Evolutionary conservation across 768 basidiomycete species (phyloP), one percentile per base, ranked within the genome.

Genomic region (Naematelia aurantialba): DNA sequence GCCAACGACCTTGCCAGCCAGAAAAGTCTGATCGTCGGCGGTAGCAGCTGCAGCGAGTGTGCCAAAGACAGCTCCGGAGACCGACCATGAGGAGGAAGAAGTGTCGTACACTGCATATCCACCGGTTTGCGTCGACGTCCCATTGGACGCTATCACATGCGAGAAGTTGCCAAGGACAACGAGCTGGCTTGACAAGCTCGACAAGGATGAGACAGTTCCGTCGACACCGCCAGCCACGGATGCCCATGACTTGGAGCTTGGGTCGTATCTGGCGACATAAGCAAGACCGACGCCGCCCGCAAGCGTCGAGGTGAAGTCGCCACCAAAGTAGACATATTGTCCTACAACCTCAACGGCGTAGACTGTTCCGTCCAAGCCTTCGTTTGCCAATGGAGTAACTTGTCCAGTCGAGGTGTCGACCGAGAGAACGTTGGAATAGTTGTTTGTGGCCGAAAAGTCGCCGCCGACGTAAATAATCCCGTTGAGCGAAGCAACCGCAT

Each of bases 81-180:
- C 87, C 52, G 83, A 81, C 92, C 92, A 96, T 0, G 80, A 72
- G 2, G 79, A 78, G 22, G 79, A 79, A 0, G 75, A 73, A 24
- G 85, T 79, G 70, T 89, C 82, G 88, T 88, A 97, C 2, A 81
- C 78, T 0, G 89, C 91, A 52, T 91, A 82, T 3, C 93, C 91
- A 19, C 82, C 81, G 0, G 78, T 70, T 14, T 66, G 66, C 34
- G 70, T 73, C 4, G 76, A 65, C 4, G 78, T 80, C 5, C 72
- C 72, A 19, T 79, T 66, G 5, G 72, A 68, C 21, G 77, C 74
- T 11, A 78, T 63, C 62, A 63, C 56, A n/a, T 78, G 74, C 1
- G 86, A 85, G 76, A 94, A 94, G 73, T 85, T 88, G 13, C 92
- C 92, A 0, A 83, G 83, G 2, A 89, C 82, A 44, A 85, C 80